Conservation (phyloP, 108 stramenopile species). For the Chaetoceros muelleri region DNA sequence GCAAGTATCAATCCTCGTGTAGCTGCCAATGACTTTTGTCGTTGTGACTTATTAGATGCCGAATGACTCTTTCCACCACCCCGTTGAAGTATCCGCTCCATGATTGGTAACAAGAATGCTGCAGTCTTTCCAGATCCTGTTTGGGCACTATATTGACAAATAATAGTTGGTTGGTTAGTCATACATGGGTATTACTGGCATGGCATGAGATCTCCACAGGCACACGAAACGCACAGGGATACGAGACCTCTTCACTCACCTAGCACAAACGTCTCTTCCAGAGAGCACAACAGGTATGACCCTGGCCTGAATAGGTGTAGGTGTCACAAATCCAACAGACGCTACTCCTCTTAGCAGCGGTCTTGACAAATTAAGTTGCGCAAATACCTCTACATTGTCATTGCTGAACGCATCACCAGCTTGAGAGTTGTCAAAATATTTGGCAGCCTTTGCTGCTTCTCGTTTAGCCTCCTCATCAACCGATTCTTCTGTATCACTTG, state of each 20-base stretch:
- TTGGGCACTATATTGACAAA: conserved; percentile 19
- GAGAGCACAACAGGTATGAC: conserved; percentile 89
- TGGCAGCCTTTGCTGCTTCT: conserved; percentile 58
- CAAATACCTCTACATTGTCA: conserved; percentile 56
- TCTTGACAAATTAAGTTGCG: conserved; percentile 86
- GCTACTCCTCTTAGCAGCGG: conserved; percentile 90
- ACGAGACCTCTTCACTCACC: conserved; percentile 20
- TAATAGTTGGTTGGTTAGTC: too few species aligned
- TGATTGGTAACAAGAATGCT: conserved; percentile 90
- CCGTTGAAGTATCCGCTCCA: conserved; percentile 88
- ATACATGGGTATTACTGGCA: too few species aligned
- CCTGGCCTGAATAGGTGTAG: conserved; percentile 89
- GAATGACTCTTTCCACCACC: conserved; percentile 55
- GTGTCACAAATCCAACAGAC: conserved; percentile 87
- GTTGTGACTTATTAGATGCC: conserved; percentile 16
- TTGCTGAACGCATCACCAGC: conserved; percentile 6
- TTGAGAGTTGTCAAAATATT: conserved; percentile 49
- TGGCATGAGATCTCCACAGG: background rate
- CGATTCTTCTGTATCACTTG: conserved; percentile 20
- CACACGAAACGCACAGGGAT: conserved; percentile 40
- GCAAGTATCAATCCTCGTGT: conserved; percentile 80
- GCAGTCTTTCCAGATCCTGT: conserved; percentile 89
- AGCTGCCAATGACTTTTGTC: conserved; percentile 22
- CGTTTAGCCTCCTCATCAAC: conserved; percentile 39
- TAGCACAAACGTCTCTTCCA: conserved; percentile 91